phyloP scores from a whole-genome alignment of 495 filamentous ascomycete species.

The Lepidopterella palustris region DNA sequence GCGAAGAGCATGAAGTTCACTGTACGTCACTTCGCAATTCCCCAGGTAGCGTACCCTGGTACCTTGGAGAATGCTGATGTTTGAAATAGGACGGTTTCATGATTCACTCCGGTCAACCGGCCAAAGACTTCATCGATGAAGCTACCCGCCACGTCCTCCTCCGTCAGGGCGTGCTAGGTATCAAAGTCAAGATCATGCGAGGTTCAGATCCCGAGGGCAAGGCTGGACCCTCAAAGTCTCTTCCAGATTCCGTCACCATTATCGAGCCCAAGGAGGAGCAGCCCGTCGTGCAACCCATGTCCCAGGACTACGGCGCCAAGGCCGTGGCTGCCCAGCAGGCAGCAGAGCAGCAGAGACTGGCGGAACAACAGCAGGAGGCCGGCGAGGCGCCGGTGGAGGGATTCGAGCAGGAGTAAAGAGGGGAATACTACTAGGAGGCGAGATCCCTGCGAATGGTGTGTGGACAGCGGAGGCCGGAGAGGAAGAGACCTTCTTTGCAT shows the following conservation, averaged over 20 bases:
- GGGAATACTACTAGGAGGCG: not conserved
- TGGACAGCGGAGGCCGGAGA: not conserved
- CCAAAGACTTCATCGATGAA: constrained; percentile 98
- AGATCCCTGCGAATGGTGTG: not conserved
- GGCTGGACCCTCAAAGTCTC: constrained; percentile 89
- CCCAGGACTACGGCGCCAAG: constrained; percentile 98
- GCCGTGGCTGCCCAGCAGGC: constrained; percentile 78
- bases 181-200: constrained; percentile 99
- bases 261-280: constrained; percentile 99
- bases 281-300: constrained; percentile 83
- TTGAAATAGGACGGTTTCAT: constrained; percentile 85
- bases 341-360: constrained; percentile 63
- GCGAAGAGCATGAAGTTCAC: constrained; percentile 99
- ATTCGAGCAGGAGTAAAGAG: constrained; percentile 18
- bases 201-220: constrained; percentile 99
- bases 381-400: constrained; percentile 27
- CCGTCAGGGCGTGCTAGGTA: constrained; percentile 97
- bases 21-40: constrained; percentile 43
- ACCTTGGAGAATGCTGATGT: constrained; percentile 11
- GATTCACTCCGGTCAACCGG: constrained; percentile 99
- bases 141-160: constrained; percentile 98
- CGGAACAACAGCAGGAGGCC: constrained; percentile 52
- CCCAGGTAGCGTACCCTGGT: too few relatives aligned
- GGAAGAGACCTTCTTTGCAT: constrained; percentile 24
- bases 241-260: constrained; percentile 96